These are phyloP conservation scores for Acidiella bohemica DNA, from an alignment of 495 filamentous ascomycete genomes.

Conservation along the genomic window DNA sequence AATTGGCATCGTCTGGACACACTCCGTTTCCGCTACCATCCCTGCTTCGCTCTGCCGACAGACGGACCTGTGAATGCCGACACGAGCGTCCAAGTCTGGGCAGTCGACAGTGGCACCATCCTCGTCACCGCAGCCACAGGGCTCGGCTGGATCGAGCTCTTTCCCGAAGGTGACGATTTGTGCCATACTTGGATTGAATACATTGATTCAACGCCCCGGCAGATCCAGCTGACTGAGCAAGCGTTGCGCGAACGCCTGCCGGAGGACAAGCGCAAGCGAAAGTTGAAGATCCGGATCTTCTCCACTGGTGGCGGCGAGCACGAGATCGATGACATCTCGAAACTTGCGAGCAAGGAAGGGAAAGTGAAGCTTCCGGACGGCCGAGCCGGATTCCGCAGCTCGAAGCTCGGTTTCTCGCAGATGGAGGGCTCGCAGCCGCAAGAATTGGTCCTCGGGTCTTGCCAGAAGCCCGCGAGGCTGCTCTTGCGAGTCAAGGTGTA, in stretches of 20 bases:
- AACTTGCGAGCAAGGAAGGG: conserved; percentile 52
- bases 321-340: conserved; percentile 57
- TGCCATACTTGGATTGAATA: conserved; percentile 75
- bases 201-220: conserved; percentile 46
- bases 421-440: conserved; percentile 58
- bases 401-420: conserved; percentile 58
- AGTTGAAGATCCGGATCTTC: conserved; percentile 56
- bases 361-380: conserved; percentile 63
- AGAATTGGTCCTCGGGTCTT: conserved; percentile 61
- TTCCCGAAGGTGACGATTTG: conserved; percentile 55
- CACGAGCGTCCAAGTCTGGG: conserved; percentile 76
- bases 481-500: conserved; percentile 64
- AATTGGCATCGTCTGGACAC: conserved; percentile 79
- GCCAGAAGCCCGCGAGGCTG: conserved; percentile 54
- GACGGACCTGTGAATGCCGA: conserved; percentile 55
- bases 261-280: conserved; percentile 55
- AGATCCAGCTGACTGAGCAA: conserved; percentile 57
- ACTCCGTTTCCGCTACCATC: conserved; percentile 77
- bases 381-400: conserved; percentile 59
- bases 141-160: conserved; percentile 70
- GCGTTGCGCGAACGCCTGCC: conserved; percentile 59
- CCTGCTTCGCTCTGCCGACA: conserved; percentile 72
- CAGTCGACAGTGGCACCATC: conserved; percentile 66
- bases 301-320: conserved; percentile 60
- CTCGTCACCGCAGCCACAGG: conserved; percentile 70